A percentile compares a stretch with the other conserved stretches of the same genome.
Evolutionary conservation across 2,329 filamentous ascomycete genomes (phyloP).

Genomic region (Aspergillus bombycis): DNA sequence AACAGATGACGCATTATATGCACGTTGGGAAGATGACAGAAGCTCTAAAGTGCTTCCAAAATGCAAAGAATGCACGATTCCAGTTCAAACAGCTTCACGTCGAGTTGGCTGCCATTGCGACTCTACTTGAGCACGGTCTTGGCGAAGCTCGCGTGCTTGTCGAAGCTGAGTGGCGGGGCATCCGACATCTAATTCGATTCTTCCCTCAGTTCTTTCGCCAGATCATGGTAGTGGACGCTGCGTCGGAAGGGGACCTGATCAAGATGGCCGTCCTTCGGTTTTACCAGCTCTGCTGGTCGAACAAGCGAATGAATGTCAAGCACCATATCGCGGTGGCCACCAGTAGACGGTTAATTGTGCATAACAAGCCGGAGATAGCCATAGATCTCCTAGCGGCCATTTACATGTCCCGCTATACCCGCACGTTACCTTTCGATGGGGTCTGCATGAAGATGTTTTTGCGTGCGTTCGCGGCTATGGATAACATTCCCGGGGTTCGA

Average conservation of each 20-base stretch:
- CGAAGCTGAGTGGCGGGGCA: conserved; percentile 32
- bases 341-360: conserved; percentile 32
- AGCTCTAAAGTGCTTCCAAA: conserved; percentile 34
- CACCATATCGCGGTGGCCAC: conserved; percentile 38
- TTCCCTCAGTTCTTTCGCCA: conserved; percentile 42
- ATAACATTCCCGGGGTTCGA: conserved; percentile 40
- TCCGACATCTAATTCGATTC: conserved; percentile 27
- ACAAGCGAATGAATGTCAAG: conserved; percentile 36
- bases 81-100: conserved; percentile 39
- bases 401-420: conserved; percentile 42
- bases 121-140: conserved; percentile 36
- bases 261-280: conserved; percentile 44
- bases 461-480: conserved; percentile 34
- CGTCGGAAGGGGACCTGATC: conserved; percentile 30
- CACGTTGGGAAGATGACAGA: conserved; percentile 39
- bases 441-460: conserved; percentile 43
- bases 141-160: conserved; percentile 36
- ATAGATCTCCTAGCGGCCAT: conserved; percentile 38
- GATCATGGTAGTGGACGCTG: conserved; percentile 30
- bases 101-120: conserved; percentile 41
- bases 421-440: conserved; percentile 37
- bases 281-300: conserved; percentile 40
- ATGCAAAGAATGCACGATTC: conserved; percentile 33
- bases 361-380: conserved; percentile 30
- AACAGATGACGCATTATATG: conserved; percentile 42